Base-by-base conservation (phyloP, 2,329 filamentous ascomycete genomes). In the Capronia epimyces region DNA sequence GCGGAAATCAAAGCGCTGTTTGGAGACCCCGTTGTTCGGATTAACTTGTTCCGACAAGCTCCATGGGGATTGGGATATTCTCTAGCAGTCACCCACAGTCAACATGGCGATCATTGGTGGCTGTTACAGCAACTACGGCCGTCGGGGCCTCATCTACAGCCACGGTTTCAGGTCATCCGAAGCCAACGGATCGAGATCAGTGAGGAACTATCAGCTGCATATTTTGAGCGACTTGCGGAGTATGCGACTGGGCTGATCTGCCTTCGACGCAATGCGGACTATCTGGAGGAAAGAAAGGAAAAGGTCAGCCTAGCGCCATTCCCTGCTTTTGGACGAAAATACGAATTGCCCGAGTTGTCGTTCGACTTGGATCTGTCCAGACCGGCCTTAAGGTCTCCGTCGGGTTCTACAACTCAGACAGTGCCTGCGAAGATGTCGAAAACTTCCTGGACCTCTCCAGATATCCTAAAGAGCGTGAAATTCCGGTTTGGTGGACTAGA, bases 21-120 rank as follows among this genome's bases (percentile, higher is more conserved):
- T 55, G 78, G 81, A 10, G 75, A 80, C 32, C 80, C 85, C 46
- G 73, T 81, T 45, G 76, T 82, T 53, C 81, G 83, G 50, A 74
- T 79, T 29, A 73, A 82, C 13, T 86, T 89, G 71, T 83, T 94
- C 56, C 80, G 77, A 61, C 83, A 82, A 61, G 73, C 74, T 51
- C 81, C 80, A n/a, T 95, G 90, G 87, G 76, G 75, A 8, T 65
- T 77, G 12, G 73, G 78, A 46, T 95, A 88, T 87, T 80, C 83
- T 56, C 71, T 94, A 32, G 82, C 83, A 58, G 77, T 86, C 40
- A 81, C 82, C 46, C 76, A 89, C 65, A 83, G 84, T 64, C 75
- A 86, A 63, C 76, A 77, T 62, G 87, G 87, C 46, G 87, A 93
- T 64, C 78, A 77, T 55, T 95, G 87, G 87, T 90, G 84, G 82